Evolutionary conservation across 306 rosid species (phyloP).

Genomic region (Rosa multiflora): DNA sequence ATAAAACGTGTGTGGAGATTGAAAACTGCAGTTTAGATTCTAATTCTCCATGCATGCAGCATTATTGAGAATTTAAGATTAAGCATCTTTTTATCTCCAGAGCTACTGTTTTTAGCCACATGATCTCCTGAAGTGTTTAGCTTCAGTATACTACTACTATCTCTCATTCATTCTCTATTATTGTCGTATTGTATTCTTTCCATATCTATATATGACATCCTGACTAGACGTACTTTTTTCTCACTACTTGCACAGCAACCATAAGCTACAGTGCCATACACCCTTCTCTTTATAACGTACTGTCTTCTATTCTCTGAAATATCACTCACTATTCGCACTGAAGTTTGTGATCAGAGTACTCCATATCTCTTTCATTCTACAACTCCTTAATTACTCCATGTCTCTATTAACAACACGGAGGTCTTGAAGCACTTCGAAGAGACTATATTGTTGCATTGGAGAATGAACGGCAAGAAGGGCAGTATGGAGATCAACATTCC

Average conservation of each 20-base stretch:
- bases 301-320: slow-evolving; percentile 6
- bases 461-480: slow-evolving; percentile 55
- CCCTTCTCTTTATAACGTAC: slow-evolving; percentile 38
- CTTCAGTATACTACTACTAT: slow-evolving; percentile 15
- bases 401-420: neutral
- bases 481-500: slow-evolving; percentile 50
- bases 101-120: slow-evolving; percentile 8
- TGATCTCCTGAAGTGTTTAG: slow-evolving; percentile 12
- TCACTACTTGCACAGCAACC: slow-evolving; percentile 31
- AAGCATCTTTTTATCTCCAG: slow-evolving; percentile 63
- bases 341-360: slow-evolving; percentile 5
- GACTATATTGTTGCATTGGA: slow-evolving; percentile 18
- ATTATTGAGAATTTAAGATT: slow-evolving; percentile 61
- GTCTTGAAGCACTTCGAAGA: slow-evolving; percentile 2
- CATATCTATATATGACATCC: slow-evolving; percentile 25
- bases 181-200: slow-evolving; percentile 49
- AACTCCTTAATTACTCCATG: neutral
- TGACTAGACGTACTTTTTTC: slow-evolving; percentile 35
- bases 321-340: neutral
- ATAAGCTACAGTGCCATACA: slow-evolving; percentile 1
- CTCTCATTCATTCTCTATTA: slow-evolving; percentile 32
- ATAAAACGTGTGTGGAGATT: slow-evolving; percentile 20
- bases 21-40: slow-evolving; percentile 46
- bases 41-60: slow-evolving; percentile 47
- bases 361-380: neutral